Evolutionary conservation across 2,329 filamentous ascomycete genomes (phyloP).

Genomic region (Penicillium sclerotigenum): DNA sequence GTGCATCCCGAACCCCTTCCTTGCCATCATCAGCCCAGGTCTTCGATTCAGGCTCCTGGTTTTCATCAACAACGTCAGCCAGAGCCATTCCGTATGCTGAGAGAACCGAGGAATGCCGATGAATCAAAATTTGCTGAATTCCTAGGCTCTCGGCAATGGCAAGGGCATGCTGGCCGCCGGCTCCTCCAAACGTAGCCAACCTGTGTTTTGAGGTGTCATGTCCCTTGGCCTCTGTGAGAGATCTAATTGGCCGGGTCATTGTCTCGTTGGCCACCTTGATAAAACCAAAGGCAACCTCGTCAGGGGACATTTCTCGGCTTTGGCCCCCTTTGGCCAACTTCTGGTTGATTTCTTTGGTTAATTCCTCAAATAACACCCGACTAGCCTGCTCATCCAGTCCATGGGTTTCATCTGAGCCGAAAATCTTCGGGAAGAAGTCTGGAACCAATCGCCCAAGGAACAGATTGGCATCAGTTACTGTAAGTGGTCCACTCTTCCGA

Average conservation of each 20-base stretch:
- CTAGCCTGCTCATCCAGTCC: conserved; percentile 71
- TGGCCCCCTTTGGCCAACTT: conserved; percentile 47
- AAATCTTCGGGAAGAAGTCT: conserved; percentile 91
- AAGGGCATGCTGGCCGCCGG: conserved; percentile 88
- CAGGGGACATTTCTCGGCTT: conserved; percentile 57
- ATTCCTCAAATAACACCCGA: conserved; percentile 64
- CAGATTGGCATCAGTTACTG: conserved; percentile 90
- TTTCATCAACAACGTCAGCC: conserved; percentile 72
- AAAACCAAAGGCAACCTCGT: conserved; percentile 86
- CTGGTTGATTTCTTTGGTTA: conserved; percentile 72
- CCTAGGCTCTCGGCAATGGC: conserved; percentile 80
- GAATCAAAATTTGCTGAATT: conserved; percentile 76
- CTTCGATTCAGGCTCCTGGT: conserved; percentile 66
- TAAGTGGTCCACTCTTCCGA: conserved; percentile 80
- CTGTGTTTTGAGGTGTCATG: conserved; percentile 83
- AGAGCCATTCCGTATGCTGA: conserved; percentile 91
- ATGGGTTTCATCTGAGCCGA: conserved; percentile 78
- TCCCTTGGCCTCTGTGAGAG: conserved; percentile 85
- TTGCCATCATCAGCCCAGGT: conserved; percentile 52
- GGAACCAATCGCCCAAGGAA: conserved; percentile 78
- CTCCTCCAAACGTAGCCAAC: conserved; percentile 82
- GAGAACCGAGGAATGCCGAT: conserved; percentile 82
- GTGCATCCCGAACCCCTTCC: conserved; percentile 55
- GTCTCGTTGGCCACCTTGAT: conserved; percentile 86
- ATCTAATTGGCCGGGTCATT: conserved; percentile 84